Conservation (phyloP, 768 basidiomycete genomes). For the Ramaria sp. region DNA sequence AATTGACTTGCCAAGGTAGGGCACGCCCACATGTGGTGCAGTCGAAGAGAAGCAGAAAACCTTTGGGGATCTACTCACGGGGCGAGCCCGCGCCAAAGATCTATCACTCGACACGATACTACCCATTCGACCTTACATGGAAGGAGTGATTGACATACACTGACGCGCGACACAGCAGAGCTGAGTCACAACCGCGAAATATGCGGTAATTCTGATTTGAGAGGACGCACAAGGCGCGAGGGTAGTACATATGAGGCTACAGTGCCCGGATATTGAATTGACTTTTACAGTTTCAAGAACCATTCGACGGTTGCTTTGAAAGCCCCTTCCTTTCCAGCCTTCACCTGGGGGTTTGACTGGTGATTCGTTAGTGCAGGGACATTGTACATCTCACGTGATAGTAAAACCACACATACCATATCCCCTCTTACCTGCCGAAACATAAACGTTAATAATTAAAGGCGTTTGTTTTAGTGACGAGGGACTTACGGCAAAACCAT, state of each 20-base stretch:
- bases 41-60: too few relatives aligned
- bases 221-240: too few relatives aligned
- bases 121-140: too few relatives aligned
- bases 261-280: not conserved
- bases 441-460: not conserved
- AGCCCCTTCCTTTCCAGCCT: conserved; percentile 12
- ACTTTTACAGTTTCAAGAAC: conserved; percentile 8
- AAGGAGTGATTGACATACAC: too few relatives aligned
- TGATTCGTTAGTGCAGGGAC: not conserved
- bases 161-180: too few relatives aligned
- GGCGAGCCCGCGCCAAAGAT: too few relatives aligned
- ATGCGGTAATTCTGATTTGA: too few relatives aligned
- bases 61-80: too few relatives aligned
- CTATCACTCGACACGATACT: too few relatives aligned
- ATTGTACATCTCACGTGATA: not conserved
- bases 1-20: too few relatives aligned
- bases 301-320: conserved; percentile 11
- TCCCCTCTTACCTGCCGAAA: conserved; percentile 10
- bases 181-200: too few relatives aligned
- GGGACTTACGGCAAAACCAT: conserved; percentile 27
- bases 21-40: too few relatives aligned
- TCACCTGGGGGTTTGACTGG: conserved; percentile 8
- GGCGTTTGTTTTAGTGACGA: not conserved
- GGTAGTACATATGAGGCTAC: not conserved
- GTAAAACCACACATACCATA: conserved; percentile 3